phyloP scores from a whole-genome alignment of 176 grass and related monocot genomes.

The Oryza rufipogon region DNA sequence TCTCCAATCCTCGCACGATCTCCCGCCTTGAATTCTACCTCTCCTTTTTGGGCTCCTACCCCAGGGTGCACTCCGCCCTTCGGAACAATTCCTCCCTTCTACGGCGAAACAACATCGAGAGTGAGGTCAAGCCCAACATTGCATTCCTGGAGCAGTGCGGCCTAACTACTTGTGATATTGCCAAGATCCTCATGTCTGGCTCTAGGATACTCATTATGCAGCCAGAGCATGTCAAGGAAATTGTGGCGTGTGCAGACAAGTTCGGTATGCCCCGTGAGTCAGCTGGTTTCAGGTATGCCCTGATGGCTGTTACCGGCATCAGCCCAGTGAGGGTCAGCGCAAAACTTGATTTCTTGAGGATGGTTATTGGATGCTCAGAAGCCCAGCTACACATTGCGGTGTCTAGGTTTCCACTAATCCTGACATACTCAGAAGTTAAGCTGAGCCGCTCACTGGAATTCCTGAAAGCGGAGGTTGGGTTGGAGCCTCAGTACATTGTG shows the following conservation, averaged over 20 bases:
- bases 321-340: neutral
- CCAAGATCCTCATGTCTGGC: conserved; percentile 6
- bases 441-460: conserved; percentile 44
- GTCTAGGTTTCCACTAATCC: conserved; percentile 10
- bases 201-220: conserved; percentile 36
- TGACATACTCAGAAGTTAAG: neutral
- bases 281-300: neutral
- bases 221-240: neutral
- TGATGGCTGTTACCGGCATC: neutral
- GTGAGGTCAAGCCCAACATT: conserved; percentile 53
- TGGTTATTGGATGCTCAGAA: conserved; percentile 41
- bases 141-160: conserved; percentile 43
- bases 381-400: neutral
- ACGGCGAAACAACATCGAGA: conserved; percentile 21
- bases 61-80: neutral
- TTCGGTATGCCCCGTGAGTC: too few relatives aligned
- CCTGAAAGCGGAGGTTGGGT: conserved; percentile 31
- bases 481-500: conserved; percentile 14
- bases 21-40: neutral
- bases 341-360: conserved; percentile 33
- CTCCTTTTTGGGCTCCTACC: neutral
- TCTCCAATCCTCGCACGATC: neutral
- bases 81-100: too few relatives aligned
- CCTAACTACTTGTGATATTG: conserved; percentile 31
- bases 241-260: neutral